phyloP scores from a whole-genome alignment of 345 rosid genomes.

The Populus euphratica region DNA sequence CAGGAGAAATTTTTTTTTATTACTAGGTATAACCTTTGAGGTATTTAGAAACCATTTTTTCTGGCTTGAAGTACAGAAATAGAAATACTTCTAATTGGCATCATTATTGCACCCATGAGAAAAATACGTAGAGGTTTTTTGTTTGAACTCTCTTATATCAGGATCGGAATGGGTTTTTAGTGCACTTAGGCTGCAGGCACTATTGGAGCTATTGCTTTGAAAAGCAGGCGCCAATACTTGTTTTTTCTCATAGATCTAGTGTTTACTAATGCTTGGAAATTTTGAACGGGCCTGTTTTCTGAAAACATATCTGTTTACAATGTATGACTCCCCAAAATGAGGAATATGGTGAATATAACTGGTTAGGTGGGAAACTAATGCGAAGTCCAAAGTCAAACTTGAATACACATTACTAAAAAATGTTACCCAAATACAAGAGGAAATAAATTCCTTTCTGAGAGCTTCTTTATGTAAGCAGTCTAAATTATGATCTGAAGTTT shows the following conservation, averaged over 20 bases:
- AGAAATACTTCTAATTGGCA: neutral
- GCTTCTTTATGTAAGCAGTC: conserved; percentile 2
- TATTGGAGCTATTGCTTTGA: neutral
- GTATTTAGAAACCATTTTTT: neutral
- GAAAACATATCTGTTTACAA: neutral
- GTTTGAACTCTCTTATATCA: neutral
- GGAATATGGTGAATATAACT: neutral
- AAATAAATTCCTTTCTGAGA: neutral
- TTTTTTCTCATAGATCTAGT: neutral
- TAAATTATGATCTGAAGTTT: neutral
- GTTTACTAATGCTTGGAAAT: neutral
- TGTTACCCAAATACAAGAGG: neutral
- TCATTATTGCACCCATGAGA: neutral
- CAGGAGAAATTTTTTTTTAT: no score
- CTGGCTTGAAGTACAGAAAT: neutral
- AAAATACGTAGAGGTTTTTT: neutral
- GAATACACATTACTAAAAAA: neutral
- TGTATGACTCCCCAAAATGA: neutral
- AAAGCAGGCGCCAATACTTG: neutral
- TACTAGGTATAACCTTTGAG: neutral
- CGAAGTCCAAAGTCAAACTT: neutral
- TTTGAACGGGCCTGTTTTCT: neutral
- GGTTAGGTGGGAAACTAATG: neutral
- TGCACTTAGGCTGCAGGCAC: neutral
- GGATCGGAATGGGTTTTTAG: neutral